Evolutionary conservation across 1,284 basidiomycete species (phyloP), one percentile per base, ranked within the genome.

Genomic region (Tylopilus sp.): DNA sequence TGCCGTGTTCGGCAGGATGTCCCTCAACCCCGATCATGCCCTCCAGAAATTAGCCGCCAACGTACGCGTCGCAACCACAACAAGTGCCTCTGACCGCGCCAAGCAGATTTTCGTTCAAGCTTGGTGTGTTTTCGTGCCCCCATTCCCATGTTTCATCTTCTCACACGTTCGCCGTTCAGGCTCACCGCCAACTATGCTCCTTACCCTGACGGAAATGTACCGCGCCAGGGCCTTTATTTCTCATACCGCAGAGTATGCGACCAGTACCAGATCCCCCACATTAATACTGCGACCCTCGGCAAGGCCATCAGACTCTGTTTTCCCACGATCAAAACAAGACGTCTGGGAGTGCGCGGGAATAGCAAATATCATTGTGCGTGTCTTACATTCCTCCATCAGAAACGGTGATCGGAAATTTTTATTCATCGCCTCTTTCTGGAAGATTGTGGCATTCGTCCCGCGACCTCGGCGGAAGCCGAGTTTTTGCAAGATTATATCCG

Each of bases 231-330:
- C 44, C 79, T 96, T 46, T 96, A 95, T 71, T 90, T 92, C 64
- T 93, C 91, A 35, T 96, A 95, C 72, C 82, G 92, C 55, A 78
- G 89, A 53, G 84, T 92, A 48, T 95, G 92, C 70, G 88, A 91
- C 71, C 84, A 89, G 69, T 90, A 92, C 70, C 84, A 86, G 44
- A 90, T 93, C 57, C 89, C 89, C 52, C 89, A 93, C 63, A 92
- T 95, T 74, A 96, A 94, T 74, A 92, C 92, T 36, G 92, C 93
- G 53, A 93, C 92, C 5, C 78, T 96, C 59, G 92, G 92, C 55
- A 96, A 97, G 71, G 92, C 92, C 43, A 93, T 97, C 61, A 79
- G 92, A 54, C 81, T 89, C 49, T 92, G 90, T 68, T 97, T 92
- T 73, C 90, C 91, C 39, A 89, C 87, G 57, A 93, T 97, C 78